Evolutionary conservation across 23 red algal species (phyloP).

Genomic region (Gracilaria gracilis): DNA sequence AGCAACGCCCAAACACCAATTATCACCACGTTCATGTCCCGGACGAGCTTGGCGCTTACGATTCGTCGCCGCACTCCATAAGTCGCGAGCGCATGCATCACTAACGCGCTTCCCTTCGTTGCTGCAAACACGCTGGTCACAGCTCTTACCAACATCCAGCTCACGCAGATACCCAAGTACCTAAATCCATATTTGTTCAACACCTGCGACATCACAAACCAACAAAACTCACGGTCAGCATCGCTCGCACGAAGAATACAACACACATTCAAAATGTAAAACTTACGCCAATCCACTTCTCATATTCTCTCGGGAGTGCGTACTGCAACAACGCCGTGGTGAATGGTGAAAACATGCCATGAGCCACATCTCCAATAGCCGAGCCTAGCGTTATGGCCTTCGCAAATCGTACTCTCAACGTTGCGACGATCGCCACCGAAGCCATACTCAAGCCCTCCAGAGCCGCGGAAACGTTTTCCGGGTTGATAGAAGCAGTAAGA

Average conservation of each 20-base stretch:
- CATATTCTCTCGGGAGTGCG: conserved; percentile 9
- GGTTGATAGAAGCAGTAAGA: conserved; percentile 45
- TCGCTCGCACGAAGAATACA: too few species aligned
- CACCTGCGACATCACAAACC: conserved; percentile 6
- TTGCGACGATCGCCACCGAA: conserved; percentile 44
- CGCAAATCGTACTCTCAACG: conserved; percentile 59
- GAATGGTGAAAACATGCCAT: conserved; percentile 24
- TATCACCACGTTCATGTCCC: not conserved
- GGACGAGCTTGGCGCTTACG: not conserved
- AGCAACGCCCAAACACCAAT: conserved; percentile 24
- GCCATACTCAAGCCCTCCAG: conserved; percentile 55
- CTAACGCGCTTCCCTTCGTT: conserved; percentile 34
- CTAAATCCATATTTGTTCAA: conserved; percentile 54
- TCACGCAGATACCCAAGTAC: conserved; percentile 37
- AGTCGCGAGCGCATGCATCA: conserved; percentile 6
- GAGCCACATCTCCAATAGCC: conserved; percentile 45
- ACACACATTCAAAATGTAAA: too few species aligned
- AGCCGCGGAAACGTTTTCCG: conserved; percentile 49
- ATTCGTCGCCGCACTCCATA: conserved; percentile 43
- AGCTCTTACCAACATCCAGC: conserved; percentile 49
- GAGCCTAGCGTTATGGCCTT: conserved; percentile 60
- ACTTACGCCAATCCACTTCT: conserved; percentile 64
- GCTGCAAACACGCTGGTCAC: conserved; percentile 24
- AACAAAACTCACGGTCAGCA: not conserved
- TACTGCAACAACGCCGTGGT: not conserved